These are phyloP conservation scores for Irpex rosettiformis DNA, from an alignment of 1,284 basidiomycete species.

Conservation along the genomic window DNA sequence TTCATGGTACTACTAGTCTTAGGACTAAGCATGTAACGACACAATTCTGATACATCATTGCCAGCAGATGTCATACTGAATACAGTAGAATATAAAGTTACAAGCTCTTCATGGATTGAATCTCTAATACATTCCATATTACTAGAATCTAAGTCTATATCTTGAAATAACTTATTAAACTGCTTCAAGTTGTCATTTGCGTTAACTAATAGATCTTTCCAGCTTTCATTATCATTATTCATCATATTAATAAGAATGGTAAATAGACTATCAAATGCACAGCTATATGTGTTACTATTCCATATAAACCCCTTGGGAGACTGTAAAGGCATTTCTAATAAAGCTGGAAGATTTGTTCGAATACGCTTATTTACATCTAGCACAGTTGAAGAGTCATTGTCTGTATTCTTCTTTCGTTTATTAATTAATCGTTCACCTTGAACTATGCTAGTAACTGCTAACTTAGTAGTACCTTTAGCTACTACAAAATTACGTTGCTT, in stretches of 20 bases:
- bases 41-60: too few relatives aligned
- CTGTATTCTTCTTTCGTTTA: not conserved
- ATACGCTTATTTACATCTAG: not conserved
- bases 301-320: not conserved
- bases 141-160: not conserved
- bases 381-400: not conserved
- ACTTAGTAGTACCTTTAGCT: not conserved
- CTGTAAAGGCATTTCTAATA: not conserved
- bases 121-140: too few relatives aligned
- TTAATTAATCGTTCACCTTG: not conserved
- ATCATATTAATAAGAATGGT: not conserved
- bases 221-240: not conserved
- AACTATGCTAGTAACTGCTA: not conserved
- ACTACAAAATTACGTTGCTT: not conserved
- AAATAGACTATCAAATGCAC: constrained; percentile 5
- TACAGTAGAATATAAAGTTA: too few relatives aligned
- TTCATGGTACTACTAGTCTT: not conserved
- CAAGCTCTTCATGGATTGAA: too few relatives aligned
- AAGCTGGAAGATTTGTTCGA: too few relatives aligned
- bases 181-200: not conserved
- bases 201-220: not conserved
- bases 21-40: too few relatives aligned
- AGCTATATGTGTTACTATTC: not conserved
- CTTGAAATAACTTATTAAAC: not conserved
- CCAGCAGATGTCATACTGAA: too few relatives aligned